Percentiles rank a stretch among this genome's conserved stretches.
These are phyloP conservation scores for Plasmodium gonderi DNA, from an alignment of 169 alveolate species.

Conservation along the genomic window DNA sequence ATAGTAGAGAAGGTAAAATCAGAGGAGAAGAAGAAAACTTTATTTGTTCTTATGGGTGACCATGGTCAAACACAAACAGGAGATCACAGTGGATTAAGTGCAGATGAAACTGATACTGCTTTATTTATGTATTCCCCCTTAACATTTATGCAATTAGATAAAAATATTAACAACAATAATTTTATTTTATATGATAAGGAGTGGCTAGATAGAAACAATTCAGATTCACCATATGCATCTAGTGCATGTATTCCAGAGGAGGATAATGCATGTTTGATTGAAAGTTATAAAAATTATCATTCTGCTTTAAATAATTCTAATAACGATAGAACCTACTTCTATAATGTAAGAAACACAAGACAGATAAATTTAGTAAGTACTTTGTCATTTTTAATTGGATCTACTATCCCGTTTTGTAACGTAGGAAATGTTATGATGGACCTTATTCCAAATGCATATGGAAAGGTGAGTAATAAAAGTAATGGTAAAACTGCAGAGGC, in stretches of 20 bases:
- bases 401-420: constrained; percentile 62
- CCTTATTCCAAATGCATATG: constrained; percentile 27
- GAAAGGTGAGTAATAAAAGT: too few species aligned
- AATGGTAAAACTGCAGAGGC: too few species aligned
- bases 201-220: neutral
- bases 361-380: constrained; percentile 64
- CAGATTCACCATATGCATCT: neutral
- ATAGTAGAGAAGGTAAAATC: constrained; percentile 51
- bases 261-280: neutral
- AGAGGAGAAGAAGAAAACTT: constrained; percentile 35
- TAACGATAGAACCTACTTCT: constrained; percentile 17
- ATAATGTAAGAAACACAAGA: constrained; percentile 44
- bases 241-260: neutral
- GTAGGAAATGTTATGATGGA: constrained; percentile 67
- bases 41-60: constrained; percentile 79
- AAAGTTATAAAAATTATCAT: constrained; percentile 40
- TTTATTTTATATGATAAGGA: constrained; percentile 64
- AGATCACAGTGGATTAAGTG: constrained; percentile 78
- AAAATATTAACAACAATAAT: neutral
- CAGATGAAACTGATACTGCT: constrained; percentile 51
- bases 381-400: constrained; percentile 52
- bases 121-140: constrained; percentile 38
- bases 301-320: constrained; percentile 18
- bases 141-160: constrained; percentile 14
- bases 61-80: constrained; percentile 84